These are phyloP conservation scores for Tricholoma sp. DNA, from an alignment of 768 basidiomycete species.

Conservation along the genomic window DNA sequence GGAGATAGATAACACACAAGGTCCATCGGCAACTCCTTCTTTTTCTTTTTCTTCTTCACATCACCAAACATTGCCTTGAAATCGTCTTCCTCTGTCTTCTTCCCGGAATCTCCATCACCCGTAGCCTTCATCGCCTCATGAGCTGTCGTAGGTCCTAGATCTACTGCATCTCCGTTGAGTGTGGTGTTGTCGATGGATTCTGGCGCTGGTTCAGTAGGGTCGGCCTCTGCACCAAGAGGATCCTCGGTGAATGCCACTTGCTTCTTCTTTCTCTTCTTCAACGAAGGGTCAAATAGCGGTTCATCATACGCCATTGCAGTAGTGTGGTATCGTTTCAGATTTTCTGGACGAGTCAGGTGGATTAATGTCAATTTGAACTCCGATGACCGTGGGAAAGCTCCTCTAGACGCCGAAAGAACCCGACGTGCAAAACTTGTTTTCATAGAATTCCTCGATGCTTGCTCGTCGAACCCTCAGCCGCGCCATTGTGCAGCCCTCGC, in stretches of 20 bases:
- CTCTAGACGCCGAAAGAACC: slow-evolving; percentile 36
- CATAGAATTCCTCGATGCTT: slow-evolving; percentile 34
- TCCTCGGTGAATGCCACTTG: slow-evolving; percentile 82
- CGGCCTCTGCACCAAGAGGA: slow-evolving; percentile 75
- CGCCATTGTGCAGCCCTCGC: slow-evolving; percentile 28
- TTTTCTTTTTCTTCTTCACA: slow-evolving; percentile 91
- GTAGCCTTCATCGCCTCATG: slow-evolving; percentile 71
- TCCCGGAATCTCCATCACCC: slow-evolving; percentile 31
- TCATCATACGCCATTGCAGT: slow-evolving; percentile 57
- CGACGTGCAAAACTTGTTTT: slow-evolving; percentile 26
- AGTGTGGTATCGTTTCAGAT: neutral
- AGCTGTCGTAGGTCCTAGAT: slow-evolving; percentile 71
- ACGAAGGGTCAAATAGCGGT: slow-evolving; percentile 78
- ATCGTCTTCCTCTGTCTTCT: slow-evolving; percentile 67
- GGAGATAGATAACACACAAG: slow-evolving; percentile 42
- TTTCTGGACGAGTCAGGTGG: neutral
- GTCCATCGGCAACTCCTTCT: slow-evolving; percentile 85
- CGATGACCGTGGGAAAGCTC: slow-evolving; percentile 27
- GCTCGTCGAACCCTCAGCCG: slow-evolving; percentile 43
- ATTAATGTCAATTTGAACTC: slow-evolving; percentile 15
- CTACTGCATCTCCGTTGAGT: slow-evolving; percentile 65
- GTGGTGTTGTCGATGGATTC: slow-evolving; percentile 67
- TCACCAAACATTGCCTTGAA: slow-evolving; percentile 84
- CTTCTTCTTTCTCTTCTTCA: slow-evolving; percentile 88
- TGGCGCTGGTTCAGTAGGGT: slow-evolving; percentile 77